Percentiles rank a stretch among this genome's conserved stretches.
phyloP scores from a whole-genome alignment of 441 rosid genomes.

The Adansonia rubrostipa region DNA sequence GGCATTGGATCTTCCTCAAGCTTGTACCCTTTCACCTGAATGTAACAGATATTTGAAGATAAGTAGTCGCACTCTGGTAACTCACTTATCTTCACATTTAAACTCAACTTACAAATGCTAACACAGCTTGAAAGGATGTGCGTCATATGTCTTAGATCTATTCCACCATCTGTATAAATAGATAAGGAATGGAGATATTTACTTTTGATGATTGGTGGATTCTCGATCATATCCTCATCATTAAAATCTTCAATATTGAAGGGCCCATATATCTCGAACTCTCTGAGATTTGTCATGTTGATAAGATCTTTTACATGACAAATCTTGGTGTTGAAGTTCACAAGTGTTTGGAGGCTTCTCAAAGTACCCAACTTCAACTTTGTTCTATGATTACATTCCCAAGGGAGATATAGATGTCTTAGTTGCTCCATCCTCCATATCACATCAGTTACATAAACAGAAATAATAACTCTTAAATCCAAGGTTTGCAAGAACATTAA shows the following conservation, averaged over 20 bases:
- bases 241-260: background rate
- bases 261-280: background rate
- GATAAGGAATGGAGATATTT: background rate
- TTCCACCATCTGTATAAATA: background rate
- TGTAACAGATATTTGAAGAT: background rate
- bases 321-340: background rate
- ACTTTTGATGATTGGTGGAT: background rate
- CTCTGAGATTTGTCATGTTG: background rate
- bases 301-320: background rate
- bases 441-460: background rate
- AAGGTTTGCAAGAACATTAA: background rate
- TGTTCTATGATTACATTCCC: background rate
- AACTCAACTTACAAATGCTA: background rate
- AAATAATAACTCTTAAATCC: background rate
- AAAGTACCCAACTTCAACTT: background rate
- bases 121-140: background rate
- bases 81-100: background rate
- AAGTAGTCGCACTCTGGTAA: background rate
- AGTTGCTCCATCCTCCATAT: background rate
- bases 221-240: background rate
- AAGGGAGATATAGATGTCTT: background rate
- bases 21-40: background rate
- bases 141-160: background rate
- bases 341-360: background rate
- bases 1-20: slow-evolving; percentile 23